These are phyloP conservation scores for Epichloe festucae DNA, from an alignment of 2,329 filamentous ascomycete genomes.

Conservation along the genomic window DNA sequence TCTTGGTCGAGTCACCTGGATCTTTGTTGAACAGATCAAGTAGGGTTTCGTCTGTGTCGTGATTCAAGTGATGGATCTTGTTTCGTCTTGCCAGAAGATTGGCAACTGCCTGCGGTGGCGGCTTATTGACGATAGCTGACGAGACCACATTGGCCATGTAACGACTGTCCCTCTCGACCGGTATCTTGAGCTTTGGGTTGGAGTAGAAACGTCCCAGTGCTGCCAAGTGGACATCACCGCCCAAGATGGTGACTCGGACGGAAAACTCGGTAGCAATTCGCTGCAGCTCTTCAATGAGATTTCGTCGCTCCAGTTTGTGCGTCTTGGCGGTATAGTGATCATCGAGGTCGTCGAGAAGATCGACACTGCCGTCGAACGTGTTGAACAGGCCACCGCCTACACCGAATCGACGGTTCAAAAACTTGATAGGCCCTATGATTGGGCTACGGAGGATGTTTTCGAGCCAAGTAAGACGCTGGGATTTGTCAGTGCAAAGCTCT, in stretches of 20 bases:
- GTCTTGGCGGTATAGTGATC: constrained; percentile 91
- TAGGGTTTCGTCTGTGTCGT: constrained; percentile 79
- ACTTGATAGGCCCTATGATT: constrained; percentile 74
- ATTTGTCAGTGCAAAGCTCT: constrained; percentile 4
- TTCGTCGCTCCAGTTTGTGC: constrained; percentile 77
- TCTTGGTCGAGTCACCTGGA: constrained; percentile 65
- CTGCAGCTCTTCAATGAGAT: constrained; percentile 70
- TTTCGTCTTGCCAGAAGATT: constrained; percentile 86
- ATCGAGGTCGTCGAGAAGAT: constrained; percentile 83
- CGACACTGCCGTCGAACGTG: constrained; percentile 83
- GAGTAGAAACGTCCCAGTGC: constrained; percentile 92
- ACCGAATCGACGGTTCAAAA: constrained; percentile 83
- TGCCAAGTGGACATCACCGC: constrained; percentile 86
- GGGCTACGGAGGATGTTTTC: constrained; percentile 85
- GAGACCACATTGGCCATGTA: constrained; percentile 95
- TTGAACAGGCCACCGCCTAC: constrained; percentile 80
- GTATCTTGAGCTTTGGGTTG: constrained; percentile 64
- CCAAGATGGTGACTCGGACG: constrained; percentile 79
- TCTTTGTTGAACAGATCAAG: constrained; percentile 87
- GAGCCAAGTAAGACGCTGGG: constrained; percentile 80
- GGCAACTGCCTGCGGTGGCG: constrained; percentile 73
- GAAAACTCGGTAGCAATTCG: constrained; percentile 74
- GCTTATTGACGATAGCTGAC: constrained; percentile 92
- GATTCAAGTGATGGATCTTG: constrained; percentile 59
- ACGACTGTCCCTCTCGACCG: constrained; percentile 71